These are phyloP conservation scores for Cornus kousa DNA, from an alignment of 148 eudicot species.

Conservation along the genomic window DNA sequence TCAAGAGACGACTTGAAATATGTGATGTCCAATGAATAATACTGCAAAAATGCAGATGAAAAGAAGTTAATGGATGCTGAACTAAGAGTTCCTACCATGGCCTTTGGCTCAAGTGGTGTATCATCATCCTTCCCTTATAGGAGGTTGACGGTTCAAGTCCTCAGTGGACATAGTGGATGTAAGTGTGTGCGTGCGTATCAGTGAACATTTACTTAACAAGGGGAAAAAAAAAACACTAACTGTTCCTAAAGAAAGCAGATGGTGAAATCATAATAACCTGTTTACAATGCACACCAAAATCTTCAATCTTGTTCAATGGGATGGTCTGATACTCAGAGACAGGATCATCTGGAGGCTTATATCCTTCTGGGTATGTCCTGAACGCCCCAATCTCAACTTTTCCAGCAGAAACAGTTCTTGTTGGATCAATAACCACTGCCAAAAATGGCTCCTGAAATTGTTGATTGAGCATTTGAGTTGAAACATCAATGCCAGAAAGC, in stretches of 20 bases:
- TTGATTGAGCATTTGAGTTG: conserved; percentile 96
- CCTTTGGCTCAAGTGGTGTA: too few relatives aligned
- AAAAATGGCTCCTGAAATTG: conserved; percentile 95
- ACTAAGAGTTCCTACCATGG: conserved; percentile 1
- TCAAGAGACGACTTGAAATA: conserved; percentile 98
- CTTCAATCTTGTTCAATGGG: conserved; percentile 95
- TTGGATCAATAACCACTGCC: conserved; percentile 98
- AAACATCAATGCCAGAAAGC: conserved; percentile 98
- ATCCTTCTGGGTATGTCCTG: conserved; percentile 96
- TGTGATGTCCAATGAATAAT: conserved; percentile 87
- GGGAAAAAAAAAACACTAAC: not conserved
- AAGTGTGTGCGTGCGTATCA: too few relatives aligned
- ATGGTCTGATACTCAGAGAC: conserved; percentile 96
- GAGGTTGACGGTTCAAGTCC: too few relatives aligned
- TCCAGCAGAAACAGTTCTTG: conserved; percentile 98
- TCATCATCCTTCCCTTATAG: too few relatives aligned
- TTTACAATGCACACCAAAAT: conserved; percentile 97
- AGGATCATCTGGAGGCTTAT: conserved; percentile 96
- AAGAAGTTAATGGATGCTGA: not conserved
- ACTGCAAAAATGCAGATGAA: conserved; percentile 49
- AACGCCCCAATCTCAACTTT: conserved; percentile 99
- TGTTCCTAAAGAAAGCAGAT: not conserved
- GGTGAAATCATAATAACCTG: conserved; percentile 47
- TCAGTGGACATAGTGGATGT: too few relatives aligned
- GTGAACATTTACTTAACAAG: not conserved